Conservation (phyloP, 495 filamentous ascomycete genomes). For the Rostrohypoxylon terebratum region DNA sequence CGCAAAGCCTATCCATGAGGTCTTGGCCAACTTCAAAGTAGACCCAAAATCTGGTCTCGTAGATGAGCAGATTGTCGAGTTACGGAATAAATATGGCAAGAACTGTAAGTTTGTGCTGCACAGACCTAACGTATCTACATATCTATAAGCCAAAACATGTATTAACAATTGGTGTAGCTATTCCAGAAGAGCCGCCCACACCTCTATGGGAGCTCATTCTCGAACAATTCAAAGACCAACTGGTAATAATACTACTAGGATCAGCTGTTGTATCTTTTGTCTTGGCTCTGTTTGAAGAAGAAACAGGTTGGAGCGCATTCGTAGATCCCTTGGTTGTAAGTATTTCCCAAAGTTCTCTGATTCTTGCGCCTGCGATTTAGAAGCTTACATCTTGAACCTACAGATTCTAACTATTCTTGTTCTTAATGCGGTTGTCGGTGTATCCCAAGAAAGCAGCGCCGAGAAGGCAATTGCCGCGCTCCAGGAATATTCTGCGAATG, state of each 20-base stretch:
- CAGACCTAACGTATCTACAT: constrained; percentile 11
- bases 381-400: constrained; percentile 20
- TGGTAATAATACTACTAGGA: constrained; percentile 93
- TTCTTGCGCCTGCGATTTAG: constrained; percentile 20
- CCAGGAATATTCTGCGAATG: constrained; percentile 98
- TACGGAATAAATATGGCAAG: constrained; percentile 76
- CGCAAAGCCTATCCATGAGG: constrained; percentile 72
- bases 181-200: constrained; percentile 96
- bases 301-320: constrained; percentile 96
- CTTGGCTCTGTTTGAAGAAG: constrained; percentile 86
- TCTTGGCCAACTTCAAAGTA: constrained; percentile 78
- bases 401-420: constrained; percentile 97
- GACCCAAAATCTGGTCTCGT: constrained; percentile 75
- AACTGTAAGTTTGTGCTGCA: constrained; percentile 74
- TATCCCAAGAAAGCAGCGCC: constrained; percentile 97
- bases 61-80: constrained; percentile 71
- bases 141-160: constrained; percentile 34
- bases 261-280: constrained; percentile 96
- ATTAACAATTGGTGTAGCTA: constrained; percentile 67
- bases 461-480: constrained; percentile 98
- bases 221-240: constrained; percentile 99
- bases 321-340: constrained; percentile 95
- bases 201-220: constrained; percentile 95
- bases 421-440: constrained; percentile 95
- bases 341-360: constrained; percentile 14